Conservation (phyloP, 164 flowering plant genomes). For the Liriodendron chinense region DNA sequence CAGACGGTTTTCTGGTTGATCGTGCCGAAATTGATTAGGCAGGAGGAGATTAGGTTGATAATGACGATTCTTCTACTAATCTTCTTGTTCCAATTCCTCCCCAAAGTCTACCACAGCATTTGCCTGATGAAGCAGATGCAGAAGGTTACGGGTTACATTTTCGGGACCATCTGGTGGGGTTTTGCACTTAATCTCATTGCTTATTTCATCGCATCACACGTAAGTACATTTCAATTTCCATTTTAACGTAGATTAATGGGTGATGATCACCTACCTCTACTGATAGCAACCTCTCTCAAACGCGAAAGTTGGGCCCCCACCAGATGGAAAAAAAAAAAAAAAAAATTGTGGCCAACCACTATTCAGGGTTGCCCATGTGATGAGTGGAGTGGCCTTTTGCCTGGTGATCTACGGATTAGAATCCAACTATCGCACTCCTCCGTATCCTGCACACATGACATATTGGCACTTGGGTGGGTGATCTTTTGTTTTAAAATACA, state of each 20-base stretch:
- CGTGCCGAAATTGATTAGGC: constrained; percentile 66
- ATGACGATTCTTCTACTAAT: constrained; percentile 78
- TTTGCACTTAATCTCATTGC: constrained; percentile 89
- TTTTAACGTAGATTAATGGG: not conserved
- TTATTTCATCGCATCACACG: constrained; percentile 96
- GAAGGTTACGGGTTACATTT: constrained; percentile 89
- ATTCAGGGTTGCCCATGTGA: too few relatives aligned
- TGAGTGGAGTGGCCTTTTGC: too few relatives aligned
- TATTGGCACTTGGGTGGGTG: too few relatives aligned
- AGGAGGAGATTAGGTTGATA: constrained; percentile 64
- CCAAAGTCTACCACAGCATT: constrained; percentile 83
- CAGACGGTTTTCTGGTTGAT: constrained; percentile 91
- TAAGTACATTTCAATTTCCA: constrained; percentile 23
- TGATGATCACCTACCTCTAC: not conserved
- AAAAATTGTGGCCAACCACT: too few relatives aligned
- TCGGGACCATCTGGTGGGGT: constrained; percentile 99
- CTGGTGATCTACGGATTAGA: too few relatives aligned
- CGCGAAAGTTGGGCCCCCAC: too few relatives aligned
- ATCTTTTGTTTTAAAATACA: too few relatives aligned
- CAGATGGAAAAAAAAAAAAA: too few relatives aligned
- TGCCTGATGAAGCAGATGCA: constrained; percentile 84
- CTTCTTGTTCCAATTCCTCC: constrained; percentile 88
- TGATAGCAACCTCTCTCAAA: too few relatives aligned
- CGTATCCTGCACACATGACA: too few relatives aligned
- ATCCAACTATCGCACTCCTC: too few relatives aligned